Evolutionary conservation across 306 rosid genomes (phyloP).

Genomic region (Acacia crassicarpa): DNA sequence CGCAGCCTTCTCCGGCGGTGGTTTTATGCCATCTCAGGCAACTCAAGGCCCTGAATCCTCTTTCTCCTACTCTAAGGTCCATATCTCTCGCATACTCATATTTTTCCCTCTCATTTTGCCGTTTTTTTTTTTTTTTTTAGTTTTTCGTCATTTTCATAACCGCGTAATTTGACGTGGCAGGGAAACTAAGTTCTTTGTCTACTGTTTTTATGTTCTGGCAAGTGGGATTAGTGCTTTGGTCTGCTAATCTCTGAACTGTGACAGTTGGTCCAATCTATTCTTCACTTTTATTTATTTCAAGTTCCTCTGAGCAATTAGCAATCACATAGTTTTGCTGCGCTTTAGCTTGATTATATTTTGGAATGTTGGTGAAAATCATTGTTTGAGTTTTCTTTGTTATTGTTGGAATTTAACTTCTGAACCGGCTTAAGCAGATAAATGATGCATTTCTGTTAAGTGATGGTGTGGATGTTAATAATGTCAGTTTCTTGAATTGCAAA

Average conservation of each 20-base stretch:
- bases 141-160: neutral
- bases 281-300: neutral
- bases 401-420: neutral
- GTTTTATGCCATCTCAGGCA: conserved; percentile 80
- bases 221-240: conserved; percentile 19
- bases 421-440: conserved; percentile 45
- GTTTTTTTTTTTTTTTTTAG: too few species aligned
- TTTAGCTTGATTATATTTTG: neutral
- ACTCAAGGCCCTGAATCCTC: conserved; percentile 55
- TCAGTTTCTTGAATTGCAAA: conserved; percentile 31
- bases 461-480: conserved; percentile 73
- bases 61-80: conserved; percentile 55
- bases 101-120: neutral
- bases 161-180: neutral
- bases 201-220: neutral
- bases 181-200: neutral
- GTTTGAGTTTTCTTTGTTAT: neutral
- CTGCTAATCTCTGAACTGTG: neutral
- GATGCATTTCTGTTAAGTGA: conserved; percentile 59
- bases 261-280: neutral
- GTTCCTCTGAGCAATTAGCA: neutral
- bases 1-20: conserved; percentile 91
- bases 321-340: neutral
- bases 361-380: neutral
- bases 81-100: neutral